Conservation (phyloP, 805 yeast species). For the Candida suzukii region DNA sequence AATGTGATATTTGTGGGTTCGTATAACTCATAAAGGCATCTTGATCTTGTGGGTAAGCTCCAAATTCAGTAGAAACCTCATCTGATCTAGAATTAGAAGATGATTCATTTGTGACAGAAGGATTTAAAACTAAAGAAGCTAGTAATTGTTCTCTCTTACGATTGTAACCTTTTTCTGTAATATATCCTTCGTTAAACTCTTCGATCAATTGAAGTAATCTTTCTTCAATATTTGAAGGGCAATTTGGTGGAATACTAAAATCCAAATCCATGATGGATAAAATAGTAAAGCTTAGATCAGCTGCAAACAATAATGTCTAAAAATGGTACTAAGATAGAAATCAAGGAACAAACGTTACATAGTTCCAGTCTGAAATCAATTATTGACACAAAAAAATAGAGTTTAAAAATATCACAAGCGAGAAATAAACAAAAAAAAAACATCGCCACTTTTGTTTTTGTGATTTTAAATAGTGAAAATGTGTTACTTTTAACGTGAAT, state of each 20-base stretch:
- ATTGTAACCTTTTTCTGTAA: conserved; percentile 67
- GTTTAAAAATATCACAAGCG: too few species aligned
- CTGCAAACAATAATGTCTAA: too few species aligned
- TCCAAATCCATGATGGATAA: conserved; percentile 39
- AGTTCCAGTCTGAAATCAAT: too few species aligned
- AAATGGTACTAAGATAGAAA: too few species aligned
- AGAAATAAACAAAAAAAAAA: too few species aligned
- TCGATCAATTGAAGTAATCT: conserved; percentile 34
- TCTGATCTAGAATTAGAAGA: not conserved
- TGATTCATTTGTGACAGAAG: not conserved
- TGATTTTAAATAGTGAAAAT: too few species aligned
- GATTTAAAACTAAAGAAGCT: not conserved
- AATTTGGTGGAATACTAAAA: conserved; percentile 38
- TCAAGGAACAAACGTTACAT: too few species aligned
- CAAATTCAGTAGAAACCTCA: not conserved
- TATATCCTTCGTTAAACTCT: conserved; percentile 60
- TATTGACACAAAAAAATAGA: too few species aligned
- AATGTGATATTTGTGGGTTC: not conserved
- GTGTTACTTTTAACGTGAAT: too few species aligned
- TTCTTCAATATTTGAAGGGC: conserved; percentile 28
- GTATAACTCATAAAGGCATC: not conserved
- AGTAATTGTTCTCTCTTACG: conserved; percentile 45
- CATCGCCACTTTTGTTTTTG: too few species aligned
- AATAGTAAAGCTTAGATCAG: too few species aligned
- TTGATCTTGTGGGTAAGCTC: not conserved